Conservation (phyloP, 208 protist species). For the Leishmania tropica region DNA sequence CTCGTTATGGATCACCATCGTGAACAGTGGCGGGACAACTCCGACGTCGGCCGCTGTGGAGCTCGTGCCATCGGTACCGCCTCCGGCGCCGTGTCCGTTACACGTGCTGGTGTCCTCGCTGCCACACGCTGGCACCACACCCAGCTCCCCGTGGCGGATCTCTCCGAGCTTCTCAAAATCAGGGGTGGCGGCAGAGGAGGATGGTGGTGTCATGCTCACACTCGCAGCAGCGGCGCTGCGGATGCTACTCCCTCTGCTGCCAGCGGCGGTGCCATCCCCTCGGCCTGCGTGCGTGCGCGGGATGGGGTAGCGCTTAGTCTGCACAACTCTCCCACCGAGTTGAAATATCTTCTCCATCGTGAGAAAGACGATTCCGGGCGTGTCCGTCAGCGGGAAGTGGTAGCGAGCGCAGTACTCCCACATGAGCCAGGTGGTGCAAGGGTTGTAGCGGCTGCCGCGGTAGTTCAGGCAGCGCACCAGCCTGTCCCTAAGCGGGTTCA, state of each 20-base stretch:
- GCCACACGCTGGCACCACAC: slow-evolving; percentile 3
- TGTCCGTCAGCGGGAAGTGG: slow-evolving; percentile 22
- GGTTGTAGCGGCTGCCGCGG: slow-evolving; percentile 43
- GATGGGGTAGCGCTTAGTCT: background rate
- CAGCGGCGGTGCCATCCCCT: background rate
- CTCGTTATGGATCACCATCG: slow-evolving; percentile 38
- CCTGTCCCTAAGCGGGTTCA: background rate
- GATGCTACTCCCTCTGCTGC: background rate
- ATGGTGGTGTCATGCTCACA: background rate
- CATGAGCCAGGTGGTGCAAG: slow-evolving; percentile 43
- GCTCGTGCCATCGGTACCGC: background rate
- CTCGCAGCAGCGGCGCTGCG: background rate
- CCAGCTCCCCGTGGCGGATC: background rate
- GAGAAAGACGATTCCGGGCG: slow-evolving; percentile 33
- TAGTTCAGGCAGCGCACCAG: slow-evolving; percentile 32
- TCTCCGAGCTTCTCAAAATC: background rate
- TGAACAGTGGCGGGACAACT: slow-evolving; percentile 45
- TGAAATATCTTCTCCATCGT: slow-evolving; percentile 31
- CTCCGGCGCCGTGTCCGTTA: background rate
- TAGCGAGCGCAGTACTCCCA: slow-evolving; percentile 58
- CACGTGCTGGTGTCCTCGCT: background rate
- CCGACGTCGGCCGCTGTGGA: background rate
- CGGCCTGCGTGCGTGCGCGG: background rate
- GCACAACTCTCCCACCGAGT: slow-evolving; percentile 25
- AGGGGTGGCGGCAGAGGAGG: background rate